These are phyloP conservation scores for Colletotrichum sp. DNA, from an alignment of 2,329 filamentous ascomycete genomes.

Conservation along the genomic window DNA sequence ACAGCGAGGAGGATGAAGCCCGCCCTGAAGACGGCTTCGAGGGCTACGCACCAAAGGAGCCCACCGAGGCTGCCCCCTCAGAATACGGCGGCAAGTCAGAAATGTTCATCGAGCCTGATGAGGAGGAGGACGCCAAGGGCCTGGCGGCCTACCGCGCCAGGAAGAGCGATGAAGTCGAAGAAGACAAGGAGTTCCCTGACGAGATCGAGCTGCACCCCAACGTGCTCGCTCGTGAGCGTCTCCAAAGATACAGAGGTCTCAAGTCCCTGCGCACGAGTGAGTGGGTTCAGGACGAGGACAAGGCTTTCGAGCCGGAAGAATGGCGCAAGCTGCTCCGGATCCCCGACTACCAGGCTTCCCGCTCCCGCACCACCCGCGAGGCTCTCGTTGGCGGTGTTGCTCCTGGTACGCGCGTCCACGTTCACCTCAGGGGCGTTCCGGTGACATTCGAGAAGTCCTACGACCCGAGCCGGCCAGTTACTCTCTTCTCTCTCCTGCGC, in stretches of 20 bases:
- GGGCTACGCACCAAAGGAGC: conserved; percentile 67
- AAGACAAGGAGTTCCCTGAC: conserved; percentile 95
- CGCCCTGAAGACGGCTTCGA: conserved; percentile 86
- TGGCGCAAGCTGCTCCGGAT: conserved; percentile 88
- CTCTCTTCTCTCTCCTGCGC: conserved; percentile 84
- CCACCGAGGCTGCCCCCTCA: conserved; percentile 80
- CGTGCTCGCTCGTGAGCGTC: conserved; percentile 82
- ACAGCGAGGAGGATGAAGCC: conserved; percentile 58
- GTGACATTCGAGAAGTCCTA: conserved; percentile 49
- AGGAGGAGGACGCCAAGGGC: conserved; percentile 78
- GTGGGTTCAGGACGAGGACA: conserved; percentile 91
- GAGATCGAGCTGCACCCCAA: conserved; percentile 94
- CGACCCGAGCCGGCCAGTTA: conserved; percentile 64
- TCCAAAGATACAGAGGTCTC: conserved; percentile 86
- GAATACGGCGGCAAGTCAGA: conserved; percentile 95
- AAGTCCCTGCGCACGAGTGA: conserved; percentile 88
- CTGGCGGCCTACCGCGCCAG: conserved; percentile 81
- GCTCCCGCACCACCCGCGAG: conserved; percentile 78
- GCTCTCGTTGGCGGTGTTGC: conserved; percentile 86
- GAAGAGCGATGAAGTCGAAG: conserved; percentile 80
- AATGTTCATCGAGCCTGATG: conserved; percentile 85
- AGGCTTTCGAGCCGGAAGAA: conserved; percentile 84
- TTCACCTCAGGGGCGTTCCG: conserved; percentile 69
- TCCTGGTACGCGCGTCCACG: conserved; percentile 81
- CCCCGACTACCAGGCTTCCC: conserved; percentile 86